Conservation (phyloP, 768 basidiomycete species). For the Russula sp. region DNA sequence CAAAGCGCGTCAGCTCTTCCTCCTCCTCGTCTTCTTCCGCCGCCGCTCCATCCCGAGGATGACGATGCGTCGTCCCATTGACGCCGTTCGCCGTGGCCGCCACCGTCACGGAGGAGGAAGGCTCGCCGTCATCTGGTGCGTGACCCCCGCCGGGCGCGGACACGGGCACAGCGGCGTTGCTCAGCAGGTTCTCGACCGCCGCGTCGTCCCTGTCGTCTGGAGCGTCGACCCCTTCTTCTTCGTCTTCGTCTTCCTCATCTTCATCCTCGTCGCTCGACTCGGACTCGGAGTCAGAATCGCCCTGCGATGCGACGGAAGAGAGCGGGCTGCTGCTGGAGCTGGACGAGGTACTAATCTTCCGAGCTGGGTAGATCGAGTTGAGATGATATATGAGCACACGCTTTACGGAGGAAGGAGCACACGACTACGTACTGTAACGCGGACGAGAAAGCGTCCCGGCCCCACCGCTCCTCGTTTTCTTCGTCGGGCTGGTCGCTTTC, state of each 20-base stretch:
- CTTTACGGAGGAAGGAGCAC: not conserved
- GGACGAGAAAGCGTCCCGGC: not conserved
- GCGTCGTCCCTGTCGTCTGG: slow-evolving; percentile 14
- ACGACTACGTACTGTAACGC: not conserved
- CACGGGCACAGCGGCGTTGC: not conserved
- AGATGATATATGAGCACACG: not conserved
- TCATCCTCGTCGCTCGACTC: not conserved
- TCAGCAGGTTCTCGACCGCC: slow-evolving; percentile 17
- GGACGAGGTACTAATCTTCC: not conserved
- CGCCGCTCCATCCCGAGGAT: not conserved
- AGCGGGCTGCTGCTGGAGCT: slow-evolving; percentile 12
- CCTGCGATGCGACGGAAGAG: slow-evolving; percentile 1
- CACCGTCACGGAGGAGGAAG: slow-evolving; percentile 5
- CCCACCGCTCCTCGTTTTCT: not conserved
- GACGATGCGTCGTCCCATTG: not conserved
- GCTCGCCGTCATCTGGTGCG: slow-evolving; percentile 2
- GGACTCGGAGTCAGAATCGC: not conserved
- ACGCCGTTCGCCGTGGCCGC: not conserved
- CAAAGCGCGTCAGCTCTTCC: slow-evolving; percentile 10
- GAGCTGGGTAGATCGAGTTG: not conserved
- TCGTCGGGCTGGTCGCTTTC: not conserved
- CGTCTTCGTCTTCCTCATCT: not conserved
- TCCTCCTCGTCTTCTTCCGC: slow-evolving; percentile 14
- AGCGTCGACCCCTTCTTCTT: not conserved
- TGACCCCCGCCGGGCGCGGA: not conserved